Base-by-base conservation (phyloP, 805 yeast species). In the Lipomyces yamanashiensis region DNA sequence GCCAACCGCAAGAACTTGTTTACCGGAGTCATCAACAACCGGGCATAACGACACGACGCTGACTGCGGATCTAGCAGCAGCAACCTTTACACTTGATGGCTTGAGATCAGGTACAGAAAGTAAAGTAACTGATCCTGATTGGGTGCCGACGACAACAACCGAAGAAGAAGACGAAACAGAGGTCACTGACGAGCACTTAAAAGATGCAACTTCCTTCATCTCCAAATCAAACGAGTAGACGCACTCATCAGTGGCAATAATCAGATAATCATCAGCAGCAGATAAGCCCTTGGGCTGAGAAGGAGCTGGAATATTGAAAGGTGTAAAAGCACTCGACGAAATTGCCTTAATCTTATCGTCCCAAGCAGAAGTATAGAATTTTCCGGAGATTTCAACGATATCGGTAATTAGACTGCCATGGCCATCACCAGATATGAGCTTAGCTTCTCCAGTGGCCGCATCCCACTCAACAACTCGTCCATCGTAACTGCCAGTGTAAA, bases 361-460 rank as follows among this genome's bases (percentile, higher is more conserved):
- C 98, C 98, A 95, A 2, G 92, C 96, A 21, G 85, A 79, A n/a
- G 91, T 80, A 58, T 80, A 76, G 19, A 85, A 71, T 0, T 74
- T 71, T 0, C 73, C 74, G 5, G 67, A 68, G 33, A 69, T 59
- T 17, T 75, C 65, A 17, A 83, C 81, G 23, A 85, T 71, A 1
- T 87, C 86, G 40, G 84, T 85, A 51, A 93, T 82, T 66, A 87
- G 82, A 68, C 92, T 91, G 0, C 82, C 73, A 75, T 92, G 98
- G 1, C 77, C 76, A 1, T 75, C 73, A 13, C 82, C 81, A 13
- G 72, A 70, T 10, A 81, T 70, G 10, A 78, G 70, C 0, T 60
- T 54, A 10, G 82, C 81, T 7, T 78, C 74, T 17, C 80, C 78
- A 0, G 72, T 61, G 1, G 71, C 63, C 7, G 79, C 63, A 15